Conservation (phyloP, 2,329 filamentous ascomycete genomes). For the Pseudodiploospora longispora region DNA sequence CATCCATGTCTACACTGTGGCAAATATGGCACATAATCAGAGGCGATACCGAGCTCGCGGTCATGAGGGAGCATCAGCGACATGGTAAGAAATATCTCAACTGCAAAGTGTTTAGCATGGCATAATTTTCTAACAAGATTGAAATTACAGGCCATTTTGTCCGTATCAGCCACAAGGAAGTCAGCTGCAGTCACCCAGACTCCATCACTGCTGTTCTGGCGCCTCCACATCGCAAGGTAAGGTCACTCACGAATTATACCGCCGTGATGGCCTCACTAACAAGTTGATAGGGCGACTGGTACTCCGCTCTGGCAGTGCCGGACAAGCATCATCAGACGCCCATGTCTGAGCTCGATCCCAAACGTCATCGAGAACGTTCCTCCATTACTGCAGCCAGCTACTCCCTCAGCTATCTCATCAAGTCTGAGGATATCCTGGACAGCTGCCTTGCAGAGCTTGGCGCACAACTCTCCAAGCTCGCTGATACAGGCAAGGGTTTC, state of each 20-base stretch:
- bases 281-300: not conserved
- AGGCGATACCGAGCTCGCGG: conserved; percentile 1
- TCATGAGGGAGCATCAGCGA: not conserved
- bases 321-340: conserved; percentile 1
- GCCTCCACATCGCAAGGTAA: not conserved
- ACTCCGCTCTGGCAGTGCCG: not conserved
- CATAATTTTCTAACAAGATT: too few species aligned
- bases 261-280: not conserved
- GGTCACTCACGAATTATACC: not conserved
- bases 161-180: not conserved
- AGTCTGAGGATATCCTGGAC: not conserved
- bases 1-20: not conserved
- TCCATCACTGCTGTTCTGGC: not conserved
- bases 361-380: not conserved
- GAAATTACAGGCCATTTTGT: not conserved
- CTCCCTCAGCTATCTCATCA: not conserved
- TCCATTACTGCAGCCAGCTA: not conserved
- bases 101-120: not conserved
- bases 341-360: conserved; percentile 1
- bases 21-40: conserved; percentile 1
- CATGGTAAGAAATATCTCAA: not conserved
- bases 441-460: not conserved
- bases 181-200: conserved; percentile 1
- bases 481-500: not conserved
- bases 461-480: not conserved